Evolutionary conservation across 1,284 basidiomycete species (phyloP), one percentile per base, ranked within the genome.

Genomic region (Tilletia setariae): DNA sequence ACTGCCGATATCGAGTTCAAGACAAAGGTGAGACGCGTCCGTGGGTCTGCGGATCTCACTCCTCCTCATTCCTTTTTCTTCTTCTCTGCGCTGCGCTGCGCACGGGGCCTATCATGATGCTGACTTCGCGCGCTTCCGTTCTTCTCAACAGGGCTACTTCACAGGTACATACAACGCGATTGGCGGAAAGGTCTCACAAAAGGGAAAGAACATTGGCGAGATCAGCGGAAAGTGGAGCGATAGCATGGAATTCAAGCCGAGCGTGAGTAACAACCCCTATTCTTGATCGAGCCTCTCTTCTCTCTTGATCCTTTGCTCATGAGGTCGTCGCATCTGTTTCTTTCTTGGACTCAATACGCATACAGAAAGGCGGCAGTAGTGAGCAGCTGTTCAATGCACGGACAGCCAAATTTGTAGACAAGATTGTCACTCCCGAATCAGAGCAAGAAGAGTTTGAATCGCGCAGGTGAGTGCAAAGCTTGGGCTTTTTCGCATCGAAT

Each of bases 111-210:
- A 7, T 15, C 21, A 23, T 7, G 8, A 23, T 35, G 13, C 59
- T 62, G 21, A 62, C 2, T 13, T 21, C 28, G 25, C 4, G 16
- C 4, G 4, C 4, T 6, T 49, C 21, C 19, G 7, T 49, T 23
- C 11, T 56, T 11, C 28, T 16, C 23, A 2, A 8, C 42, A 65
- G 91, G 95, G 95, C 28, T 98, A 95, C 87, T 97, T 97, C 83
- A 94, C 92, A 0, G 95, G 95, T 19, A 91, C 91, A 30, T 98
- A 98, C 85, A 98, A 99, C 81, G 89, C 90, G 28, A 89, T 99
- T 69, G 84, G 87, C 3, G 96, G 94, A 40, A 89, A 89, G 72
- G 87, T 98, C 73, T 89, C 89, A n/a, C 87, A 86, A 69, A 85
- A 86, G n/a, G 82, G 84, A 49, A 84, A 83, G n/a, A 90, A 93